A percentile compares a stretch with the other conserved stretches of the same genome.
phyloP scores from a whole-genome alignment of 352 stramenopile genomes.

The Phytophthora quininea region DNA sequence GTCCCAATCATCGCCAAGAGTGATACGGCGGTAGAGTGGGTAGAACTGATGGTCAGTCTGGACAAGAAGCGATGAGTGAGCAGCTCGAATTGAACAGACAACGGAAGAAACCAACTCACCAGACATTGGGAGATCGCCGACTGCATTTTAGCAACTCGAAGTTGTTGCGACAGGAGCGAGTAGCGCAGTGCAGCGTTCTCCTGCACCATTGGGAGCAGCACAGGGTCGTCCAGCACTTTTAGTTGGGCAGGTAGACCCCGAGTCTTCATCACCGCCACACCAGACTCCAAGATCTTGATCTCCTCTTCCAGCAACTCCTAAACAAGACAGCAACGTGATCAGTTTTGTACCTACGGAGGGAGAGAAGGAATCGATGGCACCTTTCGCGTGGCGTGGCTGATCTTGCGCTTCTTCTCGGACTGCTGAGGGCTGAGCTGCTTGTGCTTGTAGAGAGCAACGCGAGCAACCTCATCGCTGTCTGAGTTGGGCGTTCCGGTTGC shows the following conservation, averaged over 20 bases:
- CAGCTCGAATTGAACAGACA: not conserved
- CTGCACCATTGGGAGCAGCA: not conserved
- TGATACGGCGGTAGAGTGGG: conserved; percentile 35
- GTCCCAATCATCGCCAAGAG: conserved; percentile 19
- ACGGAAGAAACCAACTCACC: not conserved
- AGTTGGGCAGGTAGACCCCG: not conserved
- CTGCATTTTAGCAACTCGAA: not conserved
- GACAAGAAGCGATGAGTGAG: not conserved
- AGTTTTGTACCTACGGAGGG: not conserved
- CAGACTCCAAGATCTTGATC: not conserved
- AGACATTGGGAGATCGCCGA: not conserved
- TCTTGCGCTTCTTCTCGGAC: not conserved
- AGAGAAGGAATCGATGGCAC: not conserved
- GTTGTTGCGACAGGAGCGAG: not conserved
- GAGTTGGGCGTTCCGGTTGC: too few species aligned
- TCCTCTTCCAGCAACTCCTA: not conserved
- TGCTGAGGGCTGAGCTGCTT: not conserved
- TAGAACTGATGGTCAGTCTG: conserved; percentile 18
- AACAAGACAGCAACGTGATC: not conserved
- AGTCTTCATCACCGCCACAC: not conserved
- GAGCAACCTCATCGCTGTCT: too few species aligned
- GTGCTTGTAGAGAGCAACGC: not conserved
- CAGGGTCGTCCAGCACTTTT: not conserved
- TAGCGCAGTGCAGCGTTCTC: not conserved
- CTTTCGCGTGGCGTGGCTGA: not conserved